Percentiles rank a stretch among this genome's conserved stretches.
phyloP scores from a whole-genome alignment of 2,329 filamentous ascomycete genomes.

The Pseudohalonectria lignicola region DNA sequence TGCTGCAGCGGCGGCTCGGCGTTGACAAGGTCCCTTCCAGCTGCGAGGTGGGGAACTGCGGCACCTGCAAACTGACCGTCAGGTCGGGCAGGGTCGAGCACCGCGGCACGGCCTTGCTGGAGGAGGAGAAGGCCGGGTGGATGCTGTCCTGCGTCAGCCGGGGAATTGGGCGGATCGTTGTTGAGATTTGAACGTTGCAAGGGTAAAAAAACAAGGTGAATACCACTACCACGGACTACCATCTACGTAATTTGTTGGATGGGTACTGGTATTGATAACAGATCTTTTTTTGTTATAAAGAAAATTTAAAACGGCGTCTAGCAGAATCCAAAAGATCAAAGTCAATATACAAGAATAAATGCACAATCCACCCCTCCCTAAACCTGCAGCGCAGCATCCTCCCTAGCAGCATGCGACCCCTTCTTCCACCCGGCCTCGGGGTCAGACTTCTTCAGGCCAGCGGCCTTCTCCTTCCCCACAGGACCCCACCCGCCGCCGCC shows the following conservation, averaged over 20 bases:
- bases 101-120: constrained; percentile 32
- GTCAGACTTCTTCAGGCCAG: constrained; percentile 37
- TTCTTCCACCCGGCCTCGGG: constrained; percentile 39
- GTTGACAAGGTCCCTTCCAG: constrained; percentile 30
- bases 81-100: constrained; percentile 33
- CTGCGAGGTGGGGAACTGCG: constrained; percentile 44
- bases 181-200: constrained; percentile 28
- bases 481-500: constrained; percentile 70
- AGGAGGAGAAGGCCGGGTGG: constrained; percentile 28
- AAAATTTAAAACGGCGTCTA: too few relatives aligned
- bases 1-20: constrained; percentile 29
- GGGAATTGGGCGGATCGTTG: constrained; percentile 34
- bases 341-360: too few relatives aligned
- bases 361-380: too few relatives aligned
- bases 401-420: constrained; percentile 44
- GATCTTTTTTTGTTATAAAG: too few relatives aligned
- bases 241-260: too few relatives aligned
- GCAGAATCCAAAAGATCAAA: too few relatives aligned
- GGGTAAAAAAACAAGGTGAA: too few relatives aligned
- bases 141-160: constrained; percentile 44
- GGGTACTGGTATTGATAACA: too few relatives aligned
- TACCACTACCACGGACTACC: too few relatives aligned
- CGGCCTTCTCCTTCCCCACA: constrained; percentile 44
- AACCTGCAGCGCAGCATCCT: constrained; percentile 48
- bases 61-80: constrained; percentile 35